phyloP scores from a whole-genome alignment of 2,329 filamentous ascomycete species.

The Bipolaris victoriae region DNA sequence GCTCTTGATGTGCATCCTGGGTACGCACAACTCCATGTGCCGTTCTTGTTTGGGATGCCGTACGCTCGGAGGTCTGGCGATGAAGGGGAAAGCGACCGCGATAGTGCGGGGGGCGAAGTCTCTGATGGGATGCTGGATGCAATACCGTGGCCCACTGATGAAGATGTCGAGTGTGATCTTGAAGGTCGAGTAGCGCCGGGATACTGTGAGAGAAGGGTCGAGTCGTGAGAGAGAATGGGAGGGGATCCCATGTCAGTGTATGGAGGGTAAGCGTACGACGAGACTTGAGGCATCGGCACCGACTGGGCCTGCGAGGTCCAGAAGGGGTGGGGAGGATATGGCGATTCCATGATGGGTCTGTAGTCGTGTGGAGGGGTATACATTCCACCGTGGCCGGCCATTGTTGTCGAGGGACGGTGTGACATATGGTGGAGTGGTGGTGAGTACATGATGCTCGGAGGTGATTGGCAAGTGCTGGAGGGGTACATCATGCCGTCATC shows the following conservation, averaged over 20 bases:
- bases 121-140: conserved; percentile 35
- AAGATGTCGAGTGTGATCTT: conserved; percentile 46
- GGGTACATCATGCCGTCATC: conserved; percentile 47
- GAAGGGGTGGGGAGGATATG: conserved; percentile 41
- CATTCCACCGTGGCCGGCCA: conserved; percentile 33
- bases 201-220: conserved; percentile 32
- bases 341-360: conserved; percentile 39
- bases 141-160: conserved; percentile 35
- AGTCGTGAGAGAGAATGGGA: conserved; percentile 33
- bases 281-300: conserved; percentile 37
- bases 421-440: conserved; percentile 43
- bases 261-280: conserved; percentile 45
- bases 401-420: conserved; percentile 31
- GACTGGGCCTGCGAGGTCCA: conserved; percentile 42
- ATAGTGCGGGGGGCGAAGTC: conserved; percentile 40
- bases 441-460: conserved; percentile 49
- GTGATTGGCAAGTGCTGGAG: conserved; percentile 46
- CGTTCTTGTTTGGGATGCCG: conserved; percentile 54
- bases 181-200: conserved; percentile 33
- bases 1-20: conserved; percentile 65
- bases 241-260: conserved; percentile 36
- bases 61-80: conserved; percentile 50
- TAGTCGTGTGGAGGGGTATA: conserved; percentile 41
- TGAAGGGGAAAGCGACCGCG: conserved; percentile 49
- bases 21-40: conserved; percentile 64